Base-by-base conservation (phyloP, 192 early-diverging fungal genomes). In the Dimargaris xerosporica region DNA sequence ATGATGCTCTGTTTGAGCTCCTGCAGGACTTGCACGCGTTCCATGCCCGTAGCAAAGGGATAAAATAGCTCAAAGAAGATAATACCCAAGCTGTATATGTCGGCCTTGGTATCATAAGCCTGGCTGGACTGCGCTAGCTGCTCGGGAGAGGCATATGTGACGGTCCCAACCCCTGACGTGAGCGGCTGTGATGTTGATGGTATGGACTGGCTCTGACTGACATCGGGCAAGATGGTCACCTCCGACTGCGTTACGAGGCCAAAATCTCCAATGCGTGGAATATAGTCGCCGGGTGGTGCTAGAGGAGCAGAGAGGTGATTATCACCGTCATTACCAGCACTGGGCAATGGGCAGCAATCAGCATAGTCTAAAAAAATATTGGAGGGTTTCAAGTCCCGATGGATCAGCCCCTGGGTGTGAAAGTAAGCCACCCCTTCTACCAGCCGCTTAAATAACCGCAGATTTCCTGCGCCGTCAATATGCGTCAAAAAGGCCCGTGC, bases 381-480 rank as follows among this genome's bases (percentile, higher is more conserved):
- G 64, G 84, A 81, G 17, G 91, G 91, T 63, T 97, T 97, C 41
- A 97, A 64, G 66, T 97, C 94, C 13, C 94, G 80, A 71, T 89
- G 87, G 45, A 91, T 89, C 72, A 73, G 66, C 0, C 65, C 67
- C n/a, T 65, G 64, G 21, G 47, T 64, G 39, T 79, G 74, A n/a
- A 73, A 65, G 58, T 72, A 76, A 51, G 69, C 80, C 34, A 94
- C 76, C 11, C 90, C 91, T 62, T 89, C 78, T 11, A 90, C 75
- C 23, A 98, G 81, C 17, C 85, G 78, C 55, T 79, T 61, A 60
- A 91, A 87, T 61, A 93, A 75, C 65, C 79, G 65, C 52, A 79
- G 66, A 39, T 75, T 78, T 61, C 75, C 66, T 3, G 75, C 71
- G 3, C 73, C 75, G 59, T 88, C 84, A 17, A 83, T 74, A 25